A percentile compares a stretch with the other conserved stretches of the same genome.
These are phyloP conservation scores for Adenanthera pavonina DNA, from an alignment of 306 rosid species.

Conservation along the genomic window DNA sequence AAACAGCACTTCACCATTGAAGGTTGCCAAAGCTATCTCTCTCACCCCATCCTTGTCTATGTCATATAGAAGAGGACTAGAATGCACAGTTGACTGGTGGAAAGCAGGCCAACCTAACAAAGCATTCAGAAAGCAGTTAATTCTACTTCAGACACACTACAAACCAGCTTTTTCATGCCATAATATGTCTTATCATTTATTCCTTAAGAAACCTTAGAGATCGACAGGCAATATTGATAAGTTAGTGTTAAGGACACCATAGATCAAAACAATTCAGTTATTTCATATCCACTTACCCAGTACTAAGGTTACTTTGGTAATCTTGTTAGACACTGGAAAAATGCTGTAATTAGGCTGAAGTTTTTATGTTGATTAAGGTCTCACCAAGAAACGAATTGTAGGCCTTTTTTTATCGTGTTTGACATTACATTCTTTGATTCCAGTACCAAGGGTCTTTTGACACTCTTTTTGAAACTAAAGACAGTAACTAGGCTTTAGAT, in stretches of 20 bases:
- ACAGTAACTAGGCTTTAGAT: neutral
- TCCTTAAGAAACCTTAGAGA: conserved; percentile 5
- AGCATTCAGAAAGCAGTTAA: conserved; percentile 41
- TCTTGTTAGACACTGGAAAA: neutral
- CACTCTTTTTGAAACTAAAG: neutral
- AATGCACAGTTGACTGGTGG: conserved; percentile 97
- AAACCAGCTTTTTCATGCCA: conserved; percentile 19
- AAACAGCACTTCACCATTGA: conserved; percentile 96
- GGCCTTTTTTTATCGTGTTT: neutral
- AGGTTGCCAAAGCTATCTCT: conserved; percentile 94
- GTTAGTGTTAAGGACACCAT: conserved; percentile 4
- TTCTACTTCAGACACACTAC: conserved; percentile 7
- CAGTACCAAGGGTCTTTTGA: neutral
- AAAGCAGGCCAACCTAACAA: conserved; percentile 98
- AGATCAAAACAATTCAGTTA: neutral
- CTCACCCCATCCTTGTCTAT: conserved; percentile 98
- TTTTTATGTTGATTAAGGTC: neutral
- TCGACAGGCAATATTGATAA: conserved; percentile 19
- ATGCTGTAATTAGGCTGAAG: conserved; percentile 3
- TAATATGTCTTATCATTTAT: neutral
- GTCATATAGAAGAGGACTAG: conserved; percentile 93
- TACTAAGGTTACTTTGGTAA: neutral
- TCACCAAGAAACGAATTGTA: neutral
- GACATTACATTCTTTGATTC: neutral
- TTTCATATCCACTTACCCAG: neutral